Base-by-base conservation (phyloP, 2,329 filamentous ascomycete genomes). In the Colletotrichum tropicicola region DNA sequence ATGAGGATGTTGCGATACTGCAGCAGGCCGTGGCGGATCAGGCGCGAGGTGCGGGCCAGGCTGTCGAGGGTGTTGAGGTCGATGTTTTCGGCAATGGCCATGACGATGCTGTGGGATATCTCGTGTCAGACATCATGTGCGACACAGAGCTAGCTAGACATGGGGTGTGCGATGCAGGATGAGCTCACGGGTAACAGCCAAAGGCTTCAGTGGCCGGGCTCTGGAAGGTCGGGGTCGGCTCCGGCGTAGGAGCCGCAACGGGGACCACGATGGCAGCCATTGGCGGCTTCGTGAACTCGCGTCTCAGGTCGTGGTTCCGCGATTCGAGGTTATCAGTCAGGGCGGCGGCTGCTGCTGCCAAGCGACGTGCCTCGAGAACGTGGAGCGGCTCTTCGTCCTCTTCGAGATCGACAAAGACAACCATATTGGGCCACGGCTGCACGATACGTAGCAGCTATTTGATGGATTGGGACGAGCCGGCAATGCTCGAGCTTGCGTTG, bases 31-130 rank as follows among this genome's bases (percentile, higher is more conserved):
- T 85, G 85, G 70, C 92, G 92, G 68, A 97, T 88, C 73, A 92
- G 89, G 54, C 91, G 92, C 76, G 93, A 97, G 59, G 93, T 94
- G 58, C 87, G 88, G 54, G 94, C 92, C 19, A 98, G 87, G 68
- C 91, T 89, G 77, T 97, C 91, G 71, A 98, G 87, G 13, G 92
- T 91, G 77, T 95, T 97, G 53, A 97, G 87, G 75, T 98, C 95
- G 75, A 98, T 88, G 70, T 87, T 86, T 30, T 88, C 86, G 51
- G 92, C 91, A 69, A 98, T 87, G 71, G 91, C 87, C 68, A 89
- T 87, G 70, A 92, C 89, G 74, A 97, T 88, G 72, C 94, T 97
- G 81, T 44, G 6, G 9, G 5, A 60, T 4, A 55, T 25, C 58
- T 49, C 51, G 3, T 28, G 35, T 60, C 27, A 65, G 59, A 25